These are phyloP conservation scores for Hirsutella minnesotensis DNA, from an alignment of 2,329 filamentous ascomycete genomes.

Conservation along the genomic window DNA sequence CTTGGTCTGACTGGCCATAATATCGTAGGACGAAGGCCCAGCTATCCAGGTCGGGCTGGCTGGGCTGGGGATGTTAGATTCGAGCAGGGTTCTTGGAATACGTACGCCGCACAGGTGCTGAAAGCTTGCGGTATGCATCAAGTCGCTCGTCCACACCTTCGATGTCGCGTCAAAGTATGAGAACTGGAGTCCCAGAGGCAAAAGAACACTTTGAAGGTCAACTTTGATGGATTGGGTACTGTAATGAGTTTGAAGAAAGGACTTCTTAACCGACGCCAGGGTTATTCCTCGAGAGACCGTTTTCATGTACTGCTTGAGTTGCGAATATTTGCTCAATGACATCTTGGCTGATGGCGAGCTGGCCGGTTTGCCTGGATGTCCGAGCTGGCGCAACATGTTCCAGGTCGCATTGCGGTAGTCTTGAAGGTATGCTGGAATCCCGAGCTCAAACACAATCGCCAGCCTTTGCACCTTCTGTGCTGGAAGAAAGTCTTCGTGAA, in stretches of 20 bases:
- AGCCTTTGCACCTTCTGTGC: slow-evolving; percentile 9
- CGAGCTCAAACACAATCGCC: slow-evolving; percentile 38
- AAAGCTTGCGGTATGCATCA: slow-evolving; percentile 26
- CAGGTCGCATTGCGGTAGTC: slow-evolving; percentile 11
- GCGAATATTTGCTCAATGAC: background rate
- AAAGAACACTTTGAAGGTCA: background rate
- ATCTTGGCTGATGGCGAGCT: background rate
- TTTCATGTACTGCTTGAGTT: slow-evolving; percentile 2
- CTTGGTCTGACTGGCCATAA: slow-evolving; percentile 34
- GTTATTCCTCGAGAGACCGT: slow-evolving; percentile 2
- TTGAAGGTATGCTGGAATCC: slow-evolving; percentile 32
- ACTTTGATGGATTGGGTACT: background rate
- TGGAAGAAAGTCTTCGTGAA: slow-evolving; percentile 14
- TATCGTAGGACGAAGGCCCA: slow-evolving; percentile 32
- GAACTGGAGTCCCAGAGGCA: slow-evolving; percentile 6
- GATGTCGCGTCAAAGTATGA: slow-evolving; percentile 1
- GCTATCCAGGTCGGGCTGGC: background rate
- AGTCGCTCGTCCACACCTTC: slow-evolving; percentile 3
- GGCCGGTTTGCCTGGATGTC: background rate
- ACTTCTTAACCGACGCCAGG: slow-evolving; percentile 13
- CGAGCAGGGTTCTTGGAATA: slow-evolving; percentile 4
- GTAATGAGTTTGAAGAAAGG: slow-evolving; percentile 16
- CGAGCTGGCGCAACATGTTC: slow-evolving; percentile 5
- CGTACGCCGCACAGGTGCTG: slow-evolving; percentile 26
- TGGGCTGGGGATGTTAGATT: slow-evolving; percentile 1